Evolutionary conservation across 768 basidiomycete species (phyloP).

Genomic region (Leccinum sublutescens): DNA sequence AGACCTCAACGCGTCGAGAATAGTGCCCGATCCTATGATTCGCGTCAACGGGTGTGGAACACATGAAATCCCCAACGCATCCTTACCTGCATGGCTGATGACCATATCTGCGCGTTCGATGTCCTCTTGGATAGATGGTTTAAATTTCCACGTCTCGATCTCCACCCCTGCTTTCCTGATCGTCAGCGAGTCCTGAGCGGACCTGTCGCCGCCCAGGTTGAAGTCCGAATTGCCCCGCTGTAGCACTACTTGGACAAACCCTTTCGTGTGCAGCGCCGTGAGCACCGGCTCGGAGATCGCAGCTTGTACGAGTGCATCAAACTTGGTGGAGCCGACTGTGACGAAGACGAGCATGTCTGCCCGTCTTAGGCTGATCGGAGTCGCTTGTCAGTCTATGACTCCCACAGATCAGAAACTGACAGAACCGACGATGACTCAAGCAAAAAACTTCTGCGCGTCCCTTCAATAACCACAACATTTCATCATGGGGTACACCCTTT

Average conservation of each 20-base stretch:
- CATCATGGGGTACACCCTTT: slow-evolving; percentile 88
- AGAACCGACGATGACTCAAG: slow-evolving; percentile 12
- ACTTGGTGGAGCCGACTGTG: slow-evolving; percentile 89
- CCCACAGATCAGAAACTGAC: background rate
- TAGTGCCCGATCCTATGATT: slow-evolving; percentile 88
- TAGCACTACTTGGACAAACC: slow-evolving; percentile 61
- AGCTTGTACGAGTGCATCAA: slow-evolving; percentile 68
- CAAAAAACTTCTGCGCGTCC: slow-evolving; percentile 36
- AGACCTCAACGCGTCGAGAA: slow-evolving; percentile 79
- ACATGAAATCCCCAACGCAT: background rate
- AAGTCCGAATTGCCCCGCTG: slow-evolving; percentile 77
- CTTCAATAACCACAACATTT: background rate
- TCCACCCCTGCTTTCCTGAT: slow-evolving; percentile 40
- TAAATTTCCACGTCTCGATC: slow-evolving; percentile 73
- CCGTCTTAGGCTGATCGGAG: background rate
- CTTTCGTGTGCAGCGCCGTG: slow-evolving; percentile 46
- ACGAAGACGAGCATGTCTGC: slow-evolving; percentile 53
- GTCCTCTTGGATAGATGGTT: slow-evolving; percentile 64
- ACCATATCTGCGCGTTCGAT: slow-evolving; percentile 71
- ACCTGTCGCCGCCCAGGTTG: slow-evolving; percentile 21
- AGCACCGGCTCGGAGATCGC: slow-evolving; percentile 59
- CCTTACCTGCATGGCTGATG: slow-evolving; percentile 90
- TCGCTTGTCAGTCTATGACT: background rate
- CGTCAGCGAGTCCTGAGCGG: slow-evolving; percentile 15
- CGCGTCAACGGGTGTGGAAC: slow-evolving; percentile 1